Conservation (phyloP, 441 rosid genomes). For the Kokia cookei region DNA sequence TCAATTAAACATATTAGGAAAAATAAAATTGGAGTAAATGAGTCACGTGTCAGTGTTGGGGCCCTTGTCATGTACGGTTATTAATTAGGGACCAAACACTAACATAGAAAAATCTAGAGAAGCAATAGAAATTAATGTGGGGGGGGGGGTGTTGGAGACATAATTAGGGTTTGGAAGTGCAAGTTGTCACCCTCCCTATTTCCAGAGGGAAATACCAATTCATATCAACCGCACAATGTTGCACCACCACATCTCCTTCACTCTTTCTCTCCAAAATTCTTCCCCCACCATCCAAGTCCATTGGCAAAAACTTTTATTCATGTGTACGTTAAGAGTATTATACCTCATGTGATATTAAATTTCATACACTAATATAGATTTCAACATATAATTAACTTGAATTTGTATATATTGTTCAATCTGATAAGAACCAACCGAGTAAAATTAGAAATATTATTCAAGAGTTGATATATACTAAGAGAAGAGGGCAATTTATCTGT, state of each 20-base stretch:
- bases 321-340: too few species aligned
- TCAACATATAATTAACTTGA: too few species aligned
- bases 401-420: too few species aligned
- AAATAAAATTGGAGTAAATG: background rate
- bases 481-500: too few species aligned
- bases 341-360: too few species aligned
- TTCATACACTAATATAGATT: too few species aligned
- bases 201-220: background rate
- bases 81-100: background rate
- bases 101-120: background rate
- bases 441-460: too few species aligned
- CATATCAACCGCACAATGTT: background rate
- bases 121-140: background rate
- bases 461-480: too few species aligned
- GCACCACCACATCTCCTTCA: background rate
- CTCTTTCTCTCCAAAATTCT: background rate
- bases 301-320: too few species aligned
- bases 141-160: background rate
- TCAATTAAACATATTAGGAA: too few species aligned
- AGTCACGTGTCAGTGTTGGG: background rate
- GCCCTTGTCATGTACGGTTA: background rate
- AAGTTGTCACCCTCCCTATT: background rate
- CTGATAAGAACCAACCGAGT: too few species aligned
- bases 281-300: background rate
- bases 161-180: background rate